Evolutionary conservation across 176 grass and related monocot genomes (phyloP), one percentile per base, ranked within the genome.

Genomic region (Tillandsia leiboldiana): DNA sequence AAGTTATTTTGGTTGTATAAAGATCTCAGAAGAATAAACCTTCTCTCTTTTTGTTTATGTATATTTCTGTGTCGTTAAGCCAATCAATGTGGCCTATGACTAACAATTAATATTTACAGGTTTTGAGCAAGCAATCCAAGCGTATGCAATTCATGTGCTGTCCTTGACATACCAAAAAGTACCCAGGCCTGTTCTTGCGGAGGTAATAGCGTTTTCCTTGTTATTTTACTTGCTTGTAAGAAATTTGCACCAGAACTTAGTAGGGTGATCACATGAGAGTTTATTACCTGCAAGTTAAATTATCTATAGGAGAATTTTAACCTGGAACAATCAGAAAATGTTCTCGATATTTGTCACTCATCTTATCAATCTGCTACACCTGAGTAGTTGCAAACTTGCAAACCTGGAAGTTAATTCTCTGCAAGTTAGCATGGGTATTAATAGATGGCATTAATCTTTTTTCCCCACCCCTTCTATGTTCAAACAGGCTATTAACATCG

Each of bases 121-220:
- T 83, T 99, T 99, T 78, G 89, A 99, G 82, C 86, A 99, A 80
- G 94, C 94, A 82, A 90, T 99, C 66, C 87, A 99, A 89, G 11
- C 75, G 29, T 93, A 90, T 82, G 89, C 87, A 12, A 83, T 99
- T 81, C 94, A 99, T 69, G 74, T 87, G 50, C 94, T 99, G 12
- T 90, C 84, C 70, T 83, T 99, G 77, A 93, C 94, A 64, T 99
- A 99, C 69, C 94, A 93, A 70, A 99, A 99, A 83, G 94, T 99
- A 68, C 87, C 94, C 9, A 90, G 94, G 85, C 62, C 89, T 80
- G 84, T 99, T 74, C 84, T 93, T 61, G 94, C 89, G 2, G 94
- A 99, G 89, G 94, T 99, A 87, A 22, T 58, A 20, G 48, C 12
- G 14, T 59, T 12, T 53, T 26, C 9, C 17, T 47, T 42, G 33